Conservation (phyloP, 2,329 filamentous ascomycete species). For the Xylariaceae sp. region DNA sequence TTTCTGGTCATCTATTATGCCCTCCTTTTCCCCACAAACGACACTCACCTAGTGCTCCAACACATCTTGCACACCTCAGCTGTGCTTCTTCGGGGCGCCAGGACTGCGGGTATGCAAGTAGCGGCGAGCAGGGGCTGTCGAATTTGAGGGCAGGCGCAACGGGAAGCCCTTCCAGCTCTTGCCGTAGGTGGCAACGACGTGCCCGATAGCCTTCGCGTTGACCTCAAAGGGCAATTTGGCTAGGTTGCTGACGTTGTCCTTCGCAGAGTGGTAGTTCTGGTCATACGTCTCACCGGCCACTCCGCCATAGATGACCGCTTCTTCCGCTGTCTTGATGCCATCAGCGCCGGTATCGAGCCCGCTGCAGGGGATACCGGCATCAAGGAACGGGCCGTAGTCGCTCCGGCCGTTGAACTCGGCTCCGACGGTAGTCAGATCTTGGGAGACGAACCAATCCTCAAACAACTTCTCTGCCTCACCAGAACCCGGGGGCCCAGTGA, state of each 20-base stretch:
- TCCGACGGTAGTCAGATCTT: conserved; percentile 59
- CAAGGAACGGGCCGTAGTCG: conserved; percentile 50
- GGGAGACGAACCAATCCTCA: conserved; percentile 53
- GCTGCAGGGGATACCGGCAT: conserved; percentile 58
- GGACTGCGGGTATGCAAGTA: background rate
- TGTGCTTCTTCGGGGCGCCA: conserved; percentile 1
- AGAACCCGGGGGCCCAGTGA: conserved; percentile 61
- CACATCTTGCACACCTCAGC: background rate
- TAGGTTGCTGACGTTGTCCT: conserved; percentile 61
- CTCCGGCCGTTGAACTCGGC: conserved; percentile 58
- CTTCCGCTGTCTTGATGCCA: conserved; percentile 61
- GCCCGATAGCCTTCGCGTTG: conserved; percentile 62
- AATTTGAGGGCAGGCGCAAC: conserved; percentile 28
- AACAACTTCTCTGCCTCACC: conserved; percentile 61
- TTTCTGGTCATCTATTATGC: too few species aligned
- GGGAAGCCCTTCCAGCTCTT: conserved; percentile 53
- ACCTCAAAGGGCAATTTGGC: conserved; percentile 59
- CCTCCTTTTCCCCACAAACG: too few species aligned
- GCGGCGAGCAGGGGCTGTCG: conserved; percentile 5
- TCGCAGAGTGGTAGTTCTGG: conserved; percentile 60
- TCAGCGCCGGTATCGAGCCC: conserved; percentile 73
- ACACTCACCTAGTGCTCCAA: conserved; percentile 13
- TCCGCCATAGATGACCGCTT: conserved; percentile 61
- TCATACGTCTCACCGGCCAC: conserved; percentile 58
- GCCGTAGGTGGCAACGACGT: conserved; percentile 59